Conservation (phyloP, 192 early-diverging fungal genomes). For the Chytriomyces confervae region DNA sequence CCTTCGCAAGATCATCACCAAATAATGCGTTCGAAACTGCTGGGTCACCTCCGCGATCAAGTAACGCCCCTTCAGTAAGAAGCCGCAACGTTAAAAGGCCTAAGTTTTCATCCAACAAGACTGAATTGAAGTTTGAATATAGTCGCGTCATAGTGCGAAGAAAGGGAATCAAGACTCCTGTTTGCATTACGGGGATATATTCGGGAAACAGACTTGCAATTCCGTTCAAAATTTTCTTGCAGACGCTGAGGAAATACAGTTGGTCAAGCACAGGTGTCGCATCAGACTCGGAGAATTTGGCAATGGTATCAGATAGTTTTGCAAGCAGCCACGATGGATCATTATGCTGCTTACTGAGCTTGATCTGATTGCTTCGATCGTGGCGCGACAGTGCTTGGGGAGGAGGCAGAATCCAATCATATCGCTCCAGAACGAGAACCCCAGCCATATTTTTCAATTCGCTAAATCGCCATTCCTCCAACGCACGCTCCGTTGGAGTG, state of each 20-base stretch:
- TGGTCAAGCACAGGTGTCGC: neutral
- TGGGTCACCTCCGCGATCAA: too few species aligned
- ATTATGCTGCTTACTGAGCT: neutral
- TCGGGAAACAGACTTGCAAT: neutral
- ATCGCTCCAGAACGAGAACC: constrained; percentile 2
- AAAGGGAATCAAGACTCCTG: neutral
- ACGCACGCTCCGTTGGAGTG: constrained; percentile 2
- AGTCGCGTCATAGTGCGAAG: neutral
- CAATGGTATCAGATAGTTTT: neutral
- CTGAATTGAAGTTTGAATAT: neutral
- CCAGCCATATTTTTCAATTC: constrained; percentile 18
- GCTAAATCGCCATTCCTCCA: constrained; percentile 29
- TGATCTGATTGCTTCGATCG: too few species aligned
- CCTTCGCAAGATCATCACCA: too few species aligned
- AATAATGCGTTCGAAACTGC: too few species aligned
- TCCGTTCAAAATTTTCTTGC: neutral
- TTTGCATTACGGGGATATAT: neutral
- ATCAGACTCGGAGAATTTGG: neutral
- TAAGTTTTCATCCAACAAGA: neutral
- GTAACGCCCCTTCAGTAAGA: neutral
- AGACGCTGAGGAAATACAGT: neutral
- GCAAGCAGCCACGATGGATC: neutral
- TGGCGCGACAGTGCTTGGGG: too few species aligned
- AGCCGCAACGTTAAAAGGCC: neutral
- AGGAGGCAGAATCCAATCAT: constrained; percentile 4